Percentiles rank a stretch among this genome's conserved stretches.
Conservation (phyloP, 2,329 filamentous ascomycete species). For the Fusarium sp. region DNA sequence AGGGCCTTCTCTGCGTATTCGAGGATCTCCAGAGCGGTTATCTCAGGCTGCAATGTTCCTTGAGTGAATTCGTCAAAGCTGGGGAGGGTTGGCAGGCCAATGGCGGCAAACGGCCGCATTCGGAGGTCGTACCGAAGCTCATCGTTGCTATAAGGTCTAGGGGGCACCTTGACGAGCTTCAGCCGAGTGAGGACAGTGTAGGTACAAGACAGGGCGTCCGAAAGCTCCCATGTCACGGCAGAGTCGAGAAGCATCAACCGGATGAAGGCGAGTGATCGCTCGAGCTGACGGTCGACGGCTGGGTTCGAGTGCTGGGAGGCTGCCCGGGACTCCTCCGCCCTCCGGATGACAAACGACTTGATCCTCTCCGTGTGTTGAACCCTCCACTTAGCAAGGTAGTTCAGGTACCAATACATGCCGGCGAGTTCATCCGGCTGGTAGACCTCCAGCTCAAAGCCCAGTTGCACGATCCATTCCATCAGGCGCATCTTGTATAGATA, state of each 20-base stretch:
- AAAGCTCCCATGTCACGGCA: slow-evolving; percentile 68
- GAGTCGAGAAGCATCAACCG: slow-evolving; percentile 73
- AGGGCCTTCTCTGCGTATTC: slow-evolving; percentile 58
- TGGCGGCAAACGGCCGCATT: slow-evolving; percentile 82
- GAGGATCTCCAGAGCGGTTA: slow-evolving; percentile 54
- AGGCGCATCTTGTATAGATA: slow-evolving; percentile 90
- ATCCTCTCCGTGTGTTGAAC: slow-evolving; percentile 79
- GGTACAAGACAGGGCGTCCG: slow-evolving; percentile 67
- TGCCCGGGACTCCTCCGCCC: slow-evolving; percentile 45
- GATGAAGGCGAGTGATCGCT: slow-evolving; percentile 64
- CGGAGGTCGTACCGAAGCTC: slow-evolving; percentile 81
- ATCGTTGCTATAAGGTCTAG: slow-evolving; percentile 74
- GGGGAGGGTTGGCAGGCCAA: slow-evolving; percentile 76
- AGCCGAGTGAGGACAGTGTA: slow-evolving; percentile 75
- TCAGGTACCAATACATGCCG: slow-evolving; percentile 92
- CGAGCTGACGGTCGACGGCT: slow-evolving; percentile 55
- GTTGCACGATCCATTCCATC: slow-evolving; percentile 87
- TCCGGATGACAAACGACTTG: slow-evolving; percentile 68
- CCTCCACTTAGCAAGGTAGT: slow-evolving; percentile 76
- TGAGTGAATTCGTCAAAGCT: slow-evolving; percentile 68
- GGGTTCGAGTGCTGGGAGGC: slow-evolving; percentile 28
- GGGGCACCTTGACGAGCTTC: slow-evolving; percentile 60
- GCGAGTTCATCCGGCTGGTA: slow-evolving; percentile 88
- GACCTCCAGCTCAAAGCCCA: slow-evolving; percentile 93
- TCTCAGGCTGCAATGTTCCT: slow-evolving; percentile 54